Conservation (phyloP, 169 alveolate genomes). For the Prorocentrum cordatum region DNA sequence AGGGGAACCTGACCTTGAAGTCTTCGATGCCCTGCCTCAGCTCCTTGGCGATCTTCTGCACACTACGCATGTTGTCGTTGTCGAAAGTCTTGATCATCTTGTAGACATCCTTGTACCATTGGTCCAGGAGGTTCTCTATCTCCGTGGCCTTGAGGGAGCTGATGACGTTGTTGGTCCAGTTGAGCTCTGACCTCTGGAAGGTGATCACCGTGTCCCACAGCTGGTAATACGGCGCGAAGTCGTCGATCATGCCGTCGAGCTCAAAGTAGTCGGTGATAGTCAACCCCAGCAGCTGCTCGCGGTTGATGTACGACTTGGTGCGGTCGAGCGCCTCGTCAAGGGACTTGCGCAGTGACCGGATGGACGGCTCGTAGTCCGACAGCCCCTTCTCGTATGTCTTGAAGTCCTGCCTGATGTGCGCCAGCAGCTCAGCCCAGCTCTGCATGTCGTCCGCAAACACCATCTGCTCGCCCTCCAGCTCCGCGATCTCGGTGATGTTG, state of each 20-base stretch:
- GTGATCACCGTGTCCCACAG: slow-evolving; percentile 71
- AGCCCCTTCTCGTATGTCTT: slow-evolving; percentile 50
- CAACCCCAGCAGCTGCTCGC: slow-evolving; percentile 65
- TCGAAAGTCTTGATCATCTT: slow-evolving; percentile 68
- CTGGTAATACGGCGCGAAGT: slow-evolving; percentile 66
- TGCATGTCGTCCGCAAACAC: slow-evolving; percentile 69
- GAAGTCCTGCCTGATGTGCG: slow-evolving; percentile 51
- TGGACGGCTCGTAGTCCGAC: slow-evolving; percentile 43
- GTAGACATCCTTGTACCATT: slow-evolving; percentile 70
- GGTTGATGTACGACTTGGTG: slow-evolving; percentile 37
- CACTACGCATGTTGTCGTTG: slow-evolving; percentile 43
- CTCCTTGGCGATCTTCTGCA: slow-evolving; percentile 66
- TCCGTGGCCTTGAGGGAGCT: slow-evolving; percentile 64
- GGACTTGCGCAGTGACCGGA: slow-evolving; percentile 17
- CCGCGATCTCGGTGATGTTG: slow-evolving; percentile 70
- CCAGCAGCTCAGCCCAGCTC: slow-evolving; percentile 33
- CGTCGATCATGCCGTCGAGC: slow-evolving; percentile 73
- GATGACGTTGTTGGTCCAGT: slow-evolving; percentile 66
- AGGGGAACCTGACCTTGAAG: slow-evolving; percentile 70
- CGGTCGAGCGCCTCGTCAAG: slow-evolving; percentile 54
- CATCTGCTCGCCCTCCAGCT: slow-evolving; percentile 70
- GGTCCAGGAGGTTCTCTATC: slow-evolving; percentile 57
- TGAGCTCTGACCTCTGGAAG: slow-evolving; percentile 57
- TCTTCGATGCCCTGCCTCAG: slow-evolving; percentile 66
- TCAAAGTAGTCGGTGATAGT: slow-evolving; percentile 71